Base-by-base conservation (phyloP, 371 early-diverging fungal species). In the Ordospora colligata region DNA sequence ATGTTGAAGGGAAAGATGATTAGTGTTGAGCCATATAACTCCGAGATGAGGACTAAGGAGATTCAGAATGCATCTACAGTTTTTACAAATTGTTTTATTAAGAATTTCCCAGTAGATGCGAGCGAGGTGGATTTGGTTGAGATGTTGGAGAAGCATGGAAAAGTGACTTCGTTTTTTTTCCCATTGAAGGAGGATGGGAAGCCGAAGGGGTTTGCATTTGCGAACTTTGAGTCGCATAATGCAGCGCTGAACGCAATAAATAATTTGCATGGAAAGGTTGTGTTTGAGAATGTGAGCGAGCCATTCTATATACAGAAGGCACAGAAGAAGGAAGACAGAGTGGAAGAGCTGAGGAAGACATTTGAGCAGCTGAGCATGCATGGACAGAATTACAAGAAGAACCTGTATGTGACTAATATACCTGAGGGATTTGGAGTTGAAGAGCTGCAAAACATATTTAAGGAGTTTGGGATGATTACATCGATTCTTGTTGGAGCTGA, bases 381-480 rank as follows among this genome's bases (percentile, higher is more conserved):
- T 17, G 81, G 81, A 0, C 58, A 54, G 27, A 67, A 23, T 21
- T 45, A 50, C 10, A 85, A 79, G 64, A 73, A 94, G 84, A 97
- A 97, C 87, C 88, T 99, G 69, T 99, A 93, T 86, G 89, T 97
- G 82, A 97, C 95, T 89, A 95, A 95, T 88, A 83, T 99, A 73
- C 92, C 91, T 73, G 86, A 88, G 69, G 86, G 87, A 53, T 89
- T 94, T 70, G 67, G 67, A 11, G 90, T 93, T 80, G 90, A 90
- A 12, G 89, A 90, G 80, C 88, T 97, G 75, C 80, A 84, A 47
- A 88, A 88, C 69, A 79, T 96, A 86, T 96, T 97, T 84, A 79
- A 80, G 52, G 86, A 87, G 80, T 93, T 86, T 79, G 99, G 99
- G 49, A 82, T 10, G 21, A 81, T 85, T 25, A 54, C 75, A 4